Percentiles rank a stretch among this genome's conserved stretches.
phyloP scores from a whole-genome alignment of 179 eudicot species.

The Heliamphora pulchella region DNA sequence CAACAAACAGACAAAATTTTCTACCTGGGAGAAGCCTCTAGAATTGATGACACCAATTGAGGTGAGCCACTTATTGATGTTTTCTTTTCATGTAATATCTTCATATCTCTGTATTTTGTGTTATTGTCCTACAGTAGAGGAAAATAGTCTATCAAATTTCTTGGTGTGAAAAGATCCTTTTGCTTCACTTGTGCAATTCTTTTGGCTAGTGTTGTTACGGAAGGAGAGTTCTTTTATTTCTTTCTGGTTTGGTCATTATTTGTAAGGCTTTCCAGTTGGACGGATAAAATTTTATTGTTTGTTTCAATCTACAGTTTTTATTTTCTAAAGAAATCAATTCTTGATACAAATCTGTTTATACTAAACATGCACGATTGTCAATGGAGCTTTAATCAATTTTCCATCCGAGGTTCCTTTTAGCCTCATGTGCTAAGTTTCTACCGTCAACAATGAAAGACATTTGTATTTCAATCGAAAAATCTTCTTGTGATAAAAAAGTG shows the following conservation, averaged over 20 bases:
- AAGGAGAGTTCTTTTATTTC: neutral
- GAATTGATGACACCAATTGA: constrained; percentile 75
- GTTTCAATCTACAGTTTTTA: neutral
- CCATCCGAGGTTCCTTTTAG: too few relatives aligned
- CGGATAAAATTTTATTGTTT: neutral
- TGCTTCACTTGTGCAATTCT: constrained; percentile 5
- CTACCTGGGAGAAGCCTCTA: constrained; percentile 85
- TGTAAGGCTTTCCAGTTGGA: neutral
- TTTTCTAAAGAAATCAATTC: neutral
- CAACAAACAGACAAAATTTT: constrained; percentile 61
- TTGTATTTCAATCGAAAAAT: neutral
- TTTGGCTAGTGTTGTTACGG: neutral
- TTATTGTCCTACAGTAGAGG: constrained; percentile 22
- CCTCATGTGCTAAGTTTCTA: neutral
- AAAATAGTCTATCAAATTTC: constrained; percentile 11
- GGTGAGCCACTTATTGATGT: constrained; percentile 34
- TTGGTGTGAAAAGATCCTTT: constrained; percentile 7
- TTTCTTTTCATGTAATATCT: neutral
- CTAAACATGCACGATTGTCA: neutral
- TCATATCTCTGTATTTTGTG: constrained; percentile 1
- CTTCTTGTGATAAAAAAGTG: neutral
- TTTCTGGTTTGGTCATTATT: neutral
- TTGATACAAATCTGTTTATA: neutral
- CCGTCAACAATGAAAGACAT: neutral
- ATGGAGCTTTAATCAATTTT: neutral